Evolutionary conservation across 148 eudicot genomes (phyloP).

Genomic region (Spergularia marina): DNA sequence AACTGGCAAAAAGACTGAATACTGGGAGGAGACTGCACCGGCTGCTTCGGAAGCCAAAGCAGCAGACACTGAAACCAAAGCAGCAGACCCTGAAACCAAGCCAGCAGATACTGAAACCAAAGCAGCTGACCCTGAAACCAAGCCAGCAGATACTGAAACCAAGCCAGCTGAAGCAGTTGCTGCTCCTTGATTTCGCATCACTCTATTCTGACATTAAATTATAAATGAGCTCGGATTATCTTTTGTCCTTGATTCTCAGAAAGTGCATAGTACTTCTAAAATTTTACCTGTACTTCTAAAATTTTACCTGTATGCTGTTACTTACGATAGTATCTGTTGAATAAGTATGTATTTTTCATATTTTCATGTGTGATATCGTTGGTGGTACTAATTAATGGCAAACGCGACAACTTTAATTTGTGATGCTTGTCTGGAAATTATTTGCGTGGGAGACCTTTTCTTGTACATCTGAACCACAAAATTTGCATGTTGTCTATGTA

Average conservation of each 20-base stretch:
- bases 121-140: slow-evolving; percentile 9
- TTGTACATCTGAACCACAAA: not conserved
- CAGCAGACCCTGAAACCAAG: slow-evolving; percentile 2
- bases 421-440: not conserved
- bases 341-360: not conserved
- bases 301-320: slow-evolving; percentile 1
- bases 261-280: not conserved
- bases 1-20: slow-evolving; percentile 79
- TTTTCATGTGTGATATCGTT: not conserved
- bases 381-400: not conserved
- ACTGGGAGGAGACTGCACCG: slow-evolving; percentile 50
- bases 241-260: not conserved
- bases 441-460: not conserved
- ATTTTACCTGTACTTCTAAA: not conserved
- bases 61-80: slow-evolving; percentile 10
- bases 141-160: slow-evolving; percentile 7
- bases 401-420: not conserved
- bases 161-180: slow-evolving; percentile 10
- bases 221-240: not conserved
- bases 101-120: slow-evolving; percentile 12
- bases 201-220: not conserved
- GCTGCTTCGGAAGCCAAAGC: slow-evolving; percentile 10
- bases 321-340: not conserved
- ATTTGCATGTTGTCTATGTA: too few relatives aligned
- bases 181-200: slow-evolving; percentile 14